These are phyloP conservation scores for Alternaria hordeiaustralica DNA, from an alignment of 2,329 filamentous ascomycete species.

Conservation along the genomic window DNA sequence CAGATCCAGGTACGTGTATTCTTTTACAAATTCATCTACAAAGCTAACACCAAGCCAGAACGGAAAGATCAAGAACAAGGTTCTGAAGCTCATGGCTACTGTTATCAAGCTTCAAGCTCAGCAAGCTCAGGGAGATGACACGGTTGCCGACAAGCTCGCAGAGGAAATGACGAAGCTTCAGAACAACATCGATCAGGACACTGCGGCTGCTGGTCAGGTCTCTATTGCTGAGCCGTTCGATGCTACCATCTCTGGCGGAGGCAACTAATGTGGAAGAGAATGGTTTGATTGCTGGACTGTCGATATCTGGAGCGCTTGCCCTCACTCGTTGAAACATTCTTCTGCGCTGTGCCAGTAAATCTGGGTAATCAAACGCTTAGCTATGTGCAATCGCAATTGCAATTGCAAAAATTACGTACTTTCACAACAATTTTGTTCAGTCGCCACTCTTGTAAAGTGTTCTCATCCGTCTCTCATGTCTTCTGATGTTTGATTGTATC, in stretches of 20 bases:
- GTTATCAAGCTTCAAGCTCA: conserved; percentile 60
- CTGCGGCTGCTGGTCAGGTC: conserved; percentile 55
- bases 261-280: neutral
- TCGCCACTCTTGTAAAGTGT: neutral
- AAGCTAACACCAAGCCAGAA: conserved; percentile 41
- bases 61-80: conserved; percentile 68
- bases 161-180: conserved; percentile 60
- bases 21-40: too few species aligned
- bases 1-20: conserved; percentile 50
- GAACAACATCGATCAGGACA: conserved; percentile 60
- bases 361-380: neutral
- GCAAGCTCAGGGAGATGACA: conserved; percentile 59
- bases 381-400: neutral
- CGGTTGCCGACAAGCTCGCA: conserved; percentile 53
- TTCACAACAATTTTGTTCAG: neutral
- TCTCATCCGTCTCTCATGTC: neutral
- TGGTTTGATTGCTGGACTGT: neutral
- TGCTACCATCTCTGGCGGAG: conserved; percentile 35
- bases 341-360: neutral
- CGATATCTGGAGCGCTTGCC: too few species aligned
- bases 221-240: conserved; percentile 45
- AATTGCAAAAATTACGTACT: neutral
- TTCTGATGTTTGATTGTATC: neutral
- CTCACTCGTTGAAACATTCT: neutral
- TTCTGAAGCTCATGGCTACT: conserved; percentile 63